Evolutionary conservation across 176 grass and related monocot genomes (phyloP), one percentile per base, ranked within the genome.

Genomic region (Rhynchospora pubera): DNA sequence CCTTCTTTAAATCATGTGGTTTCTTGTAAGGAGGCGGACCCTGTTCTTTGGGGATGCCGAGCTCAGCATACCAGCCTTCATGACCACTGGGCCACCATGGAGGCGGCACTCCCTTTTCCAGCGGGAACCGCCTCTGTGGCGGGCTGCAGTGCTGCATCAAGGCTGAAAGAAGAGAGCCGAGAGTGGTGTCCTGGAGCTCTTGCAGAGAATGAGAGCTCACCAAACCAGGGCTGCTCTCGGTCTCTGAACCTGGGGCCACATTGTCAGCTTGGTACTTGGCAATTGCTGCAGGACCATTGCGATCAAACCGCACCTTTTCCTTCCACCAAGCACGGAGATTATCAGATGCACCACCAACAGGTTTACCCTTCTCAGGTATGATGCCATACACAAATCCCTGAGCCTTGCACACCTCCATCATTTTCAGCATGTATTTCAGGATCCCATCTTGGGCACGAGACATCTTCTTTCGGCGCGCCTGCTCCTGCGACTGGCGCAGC

Each of bases 371-470:
- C 89, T 99, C 96, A 13, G 96, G 96, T 23, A 99, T 99, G 74
- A 99, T 99, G 24, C 96, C 96, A 65, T 99, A 99, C 19, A 99
- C 96, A 43, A 99, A 99, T 2, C 96, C 96, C 73, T 99, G 96
- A 0, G 96, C 92, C 5, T 89, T 90, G 87, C 96, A 95, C 10
- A 95, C 96, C 82, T 99, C 96, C 96, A 99, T 99, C 96, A 99
- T 99, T 80, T 99, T 99, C 78, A 99, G 89, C 96, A 99, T 99
- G 92, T 99, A 95, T 83, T 99, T 99, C 67, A 99, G 89, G 74
- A 99, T 99, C 75, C 96, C 96, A 47, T 99, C 96, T 79, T 99
- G 96, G 8, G 96, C 92, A 63, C 96, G 92, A 1, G 96, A 99
- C 96, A 99, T 99, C 91, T 99, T 99, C 84, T 99, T 99, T 45